Evolutionary conservation across 2,329 filamentous ascomycete species (phyloP).

Genomic region (Aureobasidium namibiae): DNA sequence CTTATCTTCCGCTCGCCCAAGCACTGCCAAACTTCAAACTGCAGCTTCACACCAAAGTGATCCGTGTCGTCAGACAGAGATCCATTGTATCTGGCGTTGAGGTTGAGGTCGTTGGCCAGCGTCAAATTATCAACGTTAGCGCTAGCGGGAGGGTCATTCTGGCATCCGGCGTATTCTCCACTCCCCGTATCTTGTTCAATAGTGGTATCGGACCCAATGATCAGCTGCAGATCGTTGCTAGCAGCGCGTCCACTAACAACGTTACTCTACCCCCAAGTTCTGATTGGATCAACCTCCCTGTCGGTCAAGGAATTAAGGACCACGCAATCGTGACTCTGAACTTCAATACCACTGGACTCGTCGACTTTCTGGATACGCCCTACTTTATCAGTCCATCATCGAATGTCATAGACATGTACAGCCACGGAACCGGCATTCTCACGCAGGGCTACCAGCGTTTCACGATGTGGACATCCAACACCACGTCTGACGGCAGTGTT

Average conservation of each 20-base stretch:
- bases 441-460: slow-evolving; percentile 40
- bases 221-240: slow-evolving; percentile 15
- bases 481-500: slow-evolving; percentile 42
- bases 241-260: slow-evolving; percentile 3
- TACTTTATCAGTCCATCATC: background rate
- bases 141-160: slow-evolving; percentile 28
- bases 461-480: slow-evolving; percentile 46
- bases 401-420: background rate
- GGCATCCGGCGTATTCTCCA: slow-evolving; percentile 28
- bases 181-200: slow-evolving; percentile 28
- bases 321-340: slow-evolving; percentile 1
- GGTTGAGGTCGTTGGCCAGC: slow-evolving; percentile 21
- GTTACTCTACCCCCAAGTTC: slow-evolving; percentile 20
- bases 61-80: slow-evolving; percentile 35
- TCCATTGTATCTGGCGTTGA: slow-evolving; percentile 35
- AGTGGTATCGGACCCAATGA: slow-evolving; percentile 28
- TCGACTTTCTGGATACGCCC: slow-evolving; percentile 22
- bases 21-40: slow-evolving; percentile 36
- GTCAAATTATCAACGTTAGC: slow-evolving; percentile 24
- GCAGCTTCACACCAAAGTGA: slow-evolving; percentile 35
- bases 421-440: background rate
- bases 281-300: slow-evolving; percentile 19
- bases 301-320: slow-evolving; percentile 25
- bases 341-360: slow-evolving; percentile 34
- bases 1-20: slow-evolving; percentile 42